Base-by-base conservation (phyloP, 2,329 filamentous ascomycete genomes). In the Epichloe sp. region DNA sequence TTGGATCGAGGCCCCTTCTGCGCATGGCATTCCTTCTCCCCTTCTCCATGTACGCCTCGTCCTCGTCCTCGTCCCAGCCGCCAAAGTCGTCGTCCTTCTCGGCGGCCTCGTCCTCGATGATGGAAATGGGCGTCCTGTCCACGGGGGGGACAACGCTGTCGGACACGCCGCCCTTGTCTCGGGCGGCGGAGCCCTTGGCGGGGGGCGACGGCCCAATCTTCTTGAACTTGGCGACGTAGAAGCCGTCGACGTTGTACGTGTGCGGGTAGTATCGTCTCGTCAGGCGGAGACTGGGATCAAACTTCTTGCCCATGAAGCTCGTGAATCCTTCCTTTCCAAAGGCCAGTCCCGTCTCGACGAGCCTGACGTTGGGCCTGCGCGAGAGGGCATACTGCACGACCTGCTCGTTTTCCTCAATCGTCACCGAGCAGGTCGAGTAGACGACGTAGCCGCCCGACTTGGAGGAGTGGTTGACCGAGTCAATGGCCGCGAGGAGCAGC, bases 171-270 rank as follows among this genome's bases (percentile, higher is more conserved):
- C 57, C 52, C 50, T 60, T 62, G 50, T 73, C 71, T 45, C 55
- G 55, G 26, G 71, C 53, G 14, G 60, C 60, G 10, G 54, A 47
- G 44, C 56, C 56, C 54, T 78, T 80, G 52, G 75, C 70, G 1
- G 21, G 5, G 23, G 86, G 83, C 41, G 86, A 87, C 3, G 88
- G 85, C 0, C 82, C 91, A 15, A 80, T 80, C 77, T 98, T 98
- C 70, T 95, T 90, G 71, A 98, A 86, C 70, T 98, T 98, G 62
- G 89, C 88, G 55, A 98, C 93, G 66, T 89, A 98, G 82, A 98
- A 98, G 57, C 93, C 93, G 66, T 97, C 93, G 36, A 98, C 89
- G 71, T 96, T 95, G 73, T 93, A 88, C 19, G 85, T 79, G 66
- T 95, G 88, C 0, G 89, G 88, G 70, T 94, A 95, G 73, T 88